Evolutionary conservation across 495 filamentous ascomycete species (phyloP), one percentile per base, ranked within the genome.

Genomic region (Lasiosphaeriaceae sp.): DNA sequence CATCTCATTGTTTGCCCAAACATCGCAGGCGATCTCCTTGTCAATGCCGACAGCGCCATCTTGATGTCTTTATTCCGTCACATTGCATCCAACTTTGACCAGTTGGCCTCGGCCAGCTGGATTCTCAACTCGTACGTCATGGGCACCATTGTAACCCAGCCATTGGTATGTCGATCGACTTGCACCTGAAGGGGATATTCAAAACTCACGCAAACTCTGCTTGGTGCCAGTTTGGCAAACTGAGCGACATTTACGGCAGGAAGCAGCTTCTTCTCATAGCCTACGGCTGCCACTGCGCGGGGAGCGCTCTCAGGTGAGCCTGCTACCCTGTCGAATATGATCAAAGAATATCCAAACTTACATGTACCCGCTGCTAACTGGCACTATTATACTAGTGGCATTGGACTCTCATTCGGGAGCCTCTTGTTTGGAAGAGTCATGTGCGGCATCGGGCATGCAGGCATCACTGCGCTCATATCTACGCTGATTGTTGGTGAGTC

Each of bases 1-100:
- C 20, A 11, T 8, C n/a, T 6, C 22, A 2, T 46, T 39, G 11
- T 39, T 58, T 8, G 43, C 48, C 0, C n/a, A n/a, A 17, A 11
- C 17, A 0, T 1, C 9, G 20, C 50, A 58, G 56, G 55, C 11
- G 59, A 58, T 20, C 58, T 61, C 46, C 50, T 61, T n/a, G 59
- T 61, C 59, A 61, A 61, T 44, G 53, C 55, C 2, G 59, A 61
- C 21, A 58, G 59, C 29, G 59, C 59, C 46, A 61, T 61, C 47
- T 37, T 61, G 19, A 43, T 61, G 24, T 50, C 59, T 55, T 37
- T 61, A 50, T 61, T 61, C 50, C 59, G 59, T 34, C 49, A 61
- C 17, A 58, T 61, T 11, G 59, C 59, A 7, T 57, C 55, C 35
- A 50, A 61, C n/a, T 61, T 61, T 12, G 59, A 58, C 45, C 21